Percentiles rank a stretch among this genome's conserved stretches.
Evolutionary conservation across 75 land plant species (phyloP).

Genomic region (Gnetum montanum): DNA sequence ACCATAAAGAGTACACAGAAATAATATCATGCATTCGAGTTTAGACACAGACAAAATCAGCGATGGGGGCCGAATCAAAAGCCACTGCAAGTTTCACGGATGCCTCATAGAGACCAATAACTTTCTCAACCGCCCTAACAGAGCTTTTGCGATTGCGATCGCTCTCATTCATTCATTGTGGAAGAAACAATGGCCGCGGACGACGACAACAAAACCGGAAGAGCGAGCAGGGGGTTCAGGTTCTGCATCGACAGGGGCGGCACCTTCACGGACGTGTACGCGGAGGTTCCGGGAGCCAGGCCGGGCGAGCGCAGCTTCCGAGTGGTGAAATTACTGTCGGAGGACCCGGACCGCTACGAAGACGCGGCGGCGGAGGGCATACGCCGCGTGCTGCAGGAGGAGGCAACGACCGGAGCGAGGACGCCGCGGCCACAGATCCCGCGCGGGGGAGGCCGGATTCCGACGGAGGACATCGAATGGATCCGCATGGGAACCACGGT

Average conservation of each 20-base stretch:
- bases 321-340: constrained; percentile 84
- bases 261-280: constrained; percentile 97
- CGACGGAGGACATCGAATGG: constrained; percentile 90
- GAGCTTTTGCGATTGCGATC: too few species aligned
- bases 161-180: too few species aligned
- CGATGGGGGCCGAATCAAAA: too few species aligned
- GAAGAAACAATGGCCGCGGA: too few species aligned
- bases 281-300: constrained; percentile 95
- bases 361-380: constrained; percentile 98
- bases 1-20: too few species aligned
- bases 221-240: constrained; percentile 48
- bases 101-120: too few species aligned
- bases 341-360: constrained; percentile 90
- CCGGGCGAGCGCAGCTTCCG: constrained; percentile 52
- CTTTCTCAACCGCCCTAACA: too few species aligned
- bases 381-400: constrained; percentile 77
- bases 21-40: too few species aligned
- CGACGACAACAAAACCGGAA: not conserved
- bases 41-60: too few species aligned
- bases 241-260: constrained; percentile 99
- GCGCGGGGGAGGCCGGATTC: constrained; percentile 76
- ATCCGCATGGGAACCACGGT: constrained; percentile 99
- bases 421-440: constrained; percentile 65
- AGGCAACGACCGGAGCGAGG: constrained; percentile 57
- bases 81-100: too few species aligned